Base-by-base conservation (phyloP, 805 yeast genomes). In the Kluyveromyces nonfermentans region DNA sequence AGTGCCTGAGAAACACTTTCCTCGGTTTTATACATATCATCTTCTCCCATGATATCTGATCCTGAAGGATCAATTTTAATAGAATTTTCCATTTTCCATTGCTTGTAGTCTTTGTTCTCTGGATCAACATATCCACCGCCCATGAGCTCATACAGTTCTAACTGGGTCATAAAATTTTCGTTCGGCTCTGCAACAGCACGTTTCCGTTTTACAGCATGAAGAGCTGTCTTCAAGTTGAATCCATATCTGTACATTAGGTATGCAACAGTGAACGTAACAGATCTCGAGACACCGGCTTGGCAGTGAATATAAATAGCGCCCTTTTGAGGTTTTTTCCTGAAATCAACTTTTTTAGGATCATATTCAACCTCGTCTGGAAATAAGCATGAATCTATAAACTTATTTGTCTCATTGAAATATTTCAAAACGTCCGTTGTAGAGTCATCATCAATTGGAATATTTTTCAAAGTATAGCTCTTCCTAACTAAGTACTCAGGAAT, bases 281-380 rank as follows among this genome's bases (percentile, higher is more conserved):
- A 85, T 50, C 98, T 71, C 1, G 96, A 87, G 22, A 86, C 85
- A 1, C 98, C 98, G 22, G 95, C 97, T 46, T 90, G 85, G 62
- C 95, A 85, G 57, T 83, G 86, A 9, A 83, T 75, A 46, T 78
- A 68, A 1, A 74, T 66, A n/a, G 70, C 67, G 4, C 74, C 72
- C 41, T 61, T 55, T 42, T 75, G 76, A 19, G 59, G 68, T 35
- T 53, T 61, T 19, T 55, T 56, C 45, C 51, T 58, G 42, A 60
- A 59, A 38, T 57, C 46, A 43, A 53, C 57, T 48, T 55, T 47
- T 39, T 54, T 20, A 40, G 67, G 63, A 46, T 52, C 48, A 40
- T 59, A 59, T 40, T 62, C 62, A 5, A 52, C 44, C 34, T 66
- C 66, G 36, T 64, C 64, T 0, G 73, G 71, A 51, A 72, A 78